Conservation (phyloP, 176 grass and related monocot species). For the Oryza officinalis region DNA sequence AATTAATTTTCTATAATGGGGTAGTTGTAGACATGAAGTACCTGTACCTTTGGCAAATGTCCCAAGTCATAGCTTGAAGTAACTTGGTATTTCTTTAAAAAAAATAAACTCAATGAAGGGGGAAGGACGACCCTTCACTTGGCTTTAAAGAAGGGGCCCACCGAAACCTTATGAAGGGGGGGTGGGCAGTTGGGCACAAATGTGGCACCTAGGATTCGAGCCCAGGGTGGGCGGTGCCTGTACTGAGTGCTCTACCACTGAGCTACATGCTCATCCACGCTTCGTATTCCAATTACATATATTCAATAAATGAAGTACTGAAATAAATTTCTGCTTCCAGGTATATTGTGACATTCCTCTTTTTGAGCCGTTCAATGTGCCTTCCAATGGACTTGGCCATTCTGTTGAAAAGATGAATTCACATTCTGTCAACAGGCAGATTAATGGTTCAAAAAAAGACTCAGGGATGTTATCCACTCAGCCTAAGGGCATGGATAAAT, state of each 20-base stretch:
- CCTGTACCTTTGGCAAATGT: neutral
- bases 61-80: neutral
- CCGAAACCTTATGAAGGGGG: no score
- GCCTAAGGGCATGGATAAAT: slow-evolving; percentile 33
- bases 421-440: slow-evolving; percentile 13
- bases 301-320: neutral
- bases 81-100: neutral
- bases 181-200: no score
- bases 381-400: slow-evolving; percentile 41
- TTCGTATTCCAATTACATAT: neutral
- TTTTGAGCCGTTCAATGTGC: slow-evolving; percentile 59
- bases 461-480: slow-evolving; percentile 45
- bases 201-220: no score
- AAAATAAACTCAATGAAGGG: no score
- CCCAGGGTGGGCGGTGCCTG: no score
- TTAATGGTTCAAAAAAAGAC: slow-evolving; percentile 21
- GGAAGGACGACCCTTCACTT: no score
- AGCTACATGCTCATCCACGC: no score
- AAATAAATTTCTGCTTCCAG: slow-evolving; percentile 40
- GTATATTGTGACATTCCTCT: slow-evolving; percentile 46
- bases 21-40: neutral
- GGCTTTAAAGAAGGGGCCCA: no score
- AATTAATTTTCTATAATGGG: neutral
- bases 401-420: slow-evolving; percentile 44
- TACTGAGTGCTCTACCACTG: no score